Base-by-base conservation (phyloP, 805 yeast genomes). In the Pichia thaimueangensis region DNA sequence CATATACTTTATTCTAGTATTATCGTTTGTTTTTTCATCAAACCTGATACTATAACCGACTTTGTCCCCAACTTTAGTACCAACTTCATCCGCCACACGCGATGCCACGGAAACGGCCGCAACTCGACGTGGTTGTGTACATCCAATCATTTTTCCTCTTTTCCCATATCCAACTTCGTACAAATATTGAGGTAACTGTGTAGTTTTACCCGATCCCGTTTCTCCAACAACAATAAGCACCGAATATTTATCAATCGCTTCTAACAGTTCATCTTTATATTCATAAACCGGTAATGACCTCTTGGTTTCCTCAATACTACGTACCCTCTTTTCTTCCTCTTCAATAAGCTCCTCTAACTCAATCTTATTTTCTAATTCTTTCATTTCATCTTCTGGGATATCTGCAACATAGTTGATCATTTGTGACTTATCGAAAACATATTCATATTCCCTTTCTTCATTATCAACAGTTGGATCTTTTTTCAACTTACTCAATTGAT, bases 191-290 rank as follows among this genome's bases (percentile, higher is more conserved):
- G 97, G 96, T 9, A 89, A 59, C 59, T 89, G 97, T 0, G 97
- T 89, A 0, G 97, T 89, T 56, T 89, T 89, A 55, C 97, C 97
- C 0, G 96, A 88, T 35, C 97, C 98, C 0, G 98, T 91, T 58
- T 91, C 97, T 47, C 97, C 97, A 44, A 88, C 84, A 8, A 91
- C 76, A 5, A 91, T 73, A n/a, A 80, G 65, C 0, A 89, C 87
- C 56, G 86, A 95, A 51, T 82, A 71, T 22, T 72, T 64, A 20
- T 62, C 58, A 9, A 89, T 71, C 0, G 86, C 80, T 0, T 69
- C 66, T 24, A 89, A 59, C 15, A 89, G 70, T 27, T 76, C 70
- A 2, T 72, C 66, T 35, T 89, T 66, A 52, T 74, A 82, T 39
- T 70, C 63, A 53, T 69, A 87, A 1, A 88, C 95, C 0, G 97